These are phyloP conservation scores for Citrus hindsii DNA, from an alignment of 345 rosid species.

Conservation along the genomic window DNA sequence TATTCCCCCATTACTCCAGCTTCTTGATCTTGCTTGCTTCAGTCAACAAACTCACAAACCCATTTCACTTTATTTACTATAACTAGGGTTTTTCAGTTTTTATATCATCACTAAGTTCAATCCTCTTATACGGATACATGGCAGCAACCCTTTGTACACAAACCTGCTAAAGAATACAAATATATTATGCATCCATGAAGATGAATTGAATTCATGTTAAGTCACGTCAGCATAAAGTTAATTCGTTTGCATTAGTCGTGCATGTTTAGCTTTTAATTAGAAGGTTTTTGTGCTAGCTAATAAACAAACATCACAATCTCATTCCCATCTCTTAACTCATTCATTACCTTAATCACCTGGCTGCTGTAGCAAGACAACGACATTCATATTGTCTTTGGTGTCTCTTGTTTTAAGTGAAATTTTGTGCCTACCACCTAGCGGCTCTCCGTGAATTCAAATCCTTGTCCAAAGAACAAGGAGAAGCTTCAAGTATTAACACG, in stretches of 20 bases:
- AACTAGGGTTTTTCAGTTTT: neutral
- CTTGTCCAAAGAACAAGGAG: neutral
- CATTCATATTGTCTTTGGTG: neutral
- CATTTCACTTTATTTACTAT: neutral
- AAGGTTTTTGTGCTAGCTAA: neutral
- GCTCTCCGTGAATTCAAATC: neutral
- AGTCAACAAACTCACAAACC: conserved; percentile 5
- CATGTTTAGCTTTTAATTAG: neutral
- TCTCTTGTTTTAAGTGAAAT: neutral
- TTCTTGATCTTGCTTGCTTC: neutral
- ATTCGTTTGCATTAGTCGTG: neutral
- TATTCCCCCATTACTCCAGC: neutral
- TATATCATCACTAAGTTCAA: neutral
- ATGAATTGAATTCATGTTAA: neutral
- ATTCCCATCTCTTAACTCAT: neutral
- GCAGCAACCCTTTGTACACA: neutral
- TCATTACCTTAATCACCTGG: neutral
- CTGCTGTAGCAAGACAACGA: neutral
- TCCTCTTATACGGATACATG: neutral
- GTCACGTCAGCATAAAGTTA: neutral
- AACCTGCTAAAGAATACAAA: no score
- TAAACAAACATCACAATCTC: neutral
- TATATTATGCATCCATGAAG: neutral
- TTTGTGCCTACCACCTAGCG: neutral
- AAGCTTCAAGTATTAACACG: conserved; percentile 12